Percentiles rank a stretch among this genome's conserved stretches.
These are phyloP conservation scores for Daldinia concentrica DNA, from an alignment of 495 filamentous ascomycete genomes.

Conservation along the genomic window DNA sequence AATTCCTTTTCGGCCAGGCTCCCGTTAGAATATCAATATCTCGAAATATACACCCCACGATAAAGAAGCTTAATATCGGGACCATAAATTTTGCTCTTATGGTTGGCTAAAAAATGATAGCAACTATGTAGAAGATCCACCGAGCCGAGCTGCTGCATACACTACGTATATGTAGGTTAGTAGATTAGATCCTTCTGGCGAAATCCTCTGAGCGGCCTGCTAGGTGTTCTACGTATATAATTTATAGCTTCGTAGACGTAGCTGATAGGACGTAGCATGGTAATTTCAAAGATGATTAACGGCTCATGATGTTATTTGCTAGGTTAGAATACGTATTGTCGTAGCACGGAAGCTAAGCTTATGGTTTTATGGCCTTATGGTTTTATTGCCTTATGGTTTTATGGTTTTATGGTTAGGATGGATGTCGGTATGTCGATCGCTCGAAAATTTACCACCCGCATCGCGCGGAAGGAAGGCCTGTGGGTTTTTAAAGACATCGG, in stretches of 20 bases:
- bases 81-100: constrained; percentile 4
- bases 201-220: constrained; percentile 2
- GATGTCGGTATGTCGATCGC: neutral
- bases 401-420: neutral
- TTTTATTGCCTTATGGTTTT: neutral
- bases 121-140: constrained; percentile 19
- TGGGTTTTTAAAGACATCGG: constrained; percentile 11
- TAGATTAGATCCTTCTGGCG: constrained; percentile 31
- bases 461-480: constrained; percentile 23
- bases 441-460: constrained; percentile 13
- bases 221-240: constrained; percentile 24
- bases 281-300: neutral
- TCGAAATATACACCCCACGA: constrained; percentile 24
- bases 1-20: neutral
- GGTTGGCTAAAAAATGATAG: constrained; percentile 27
- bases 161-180: constrained; percentile 11
- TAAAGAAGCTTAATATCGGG: constrained; percentile 15
- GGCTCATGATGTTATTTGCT: neutral
- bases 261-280: constrained; percentile 1
- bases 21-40: neutral
- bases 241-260: neutral
- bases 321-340: neutral
- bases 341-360: neutral
- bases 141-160: constrained; percentile 14
- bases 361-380: neutral